Conservation (phyloP, 164 flowering plant species). For the Sextonia rubra region DNA sequence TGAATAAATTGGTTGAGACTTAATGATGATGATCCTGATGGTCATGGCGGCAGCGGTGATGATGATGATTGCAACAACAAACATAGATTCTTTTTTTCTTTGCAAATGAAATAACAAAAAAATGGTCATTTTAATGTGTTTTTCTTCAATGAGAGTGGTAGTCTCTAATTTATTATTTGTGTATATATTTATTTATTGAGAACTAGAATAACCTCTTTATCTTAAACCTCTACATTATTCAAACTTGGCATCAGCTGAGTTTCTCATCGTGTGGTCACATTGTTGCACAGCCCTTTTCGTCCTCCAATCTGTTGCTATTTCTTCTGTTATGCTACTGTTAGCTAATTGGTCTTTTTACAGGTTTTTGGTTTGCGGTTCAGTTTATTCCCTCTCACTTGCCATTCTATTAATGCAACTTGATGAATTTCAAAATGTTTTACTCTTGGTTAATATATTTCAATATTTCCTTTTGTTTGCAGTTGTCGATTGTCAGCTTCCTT, state of each 20-base stretch:
- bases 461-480: constrained; percentile 39
- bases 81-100: too few species aligned
- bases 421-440: not conserved
- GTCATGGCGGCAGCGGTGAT: too few species aligned
- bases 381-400: not conserved
- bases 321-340: not conserved
- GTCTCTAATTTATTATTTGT: too few species aligned
- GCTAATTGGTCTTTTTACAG: not conserved
- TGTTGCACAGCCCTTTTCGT: not conserved
- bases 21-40: too few species aligned
- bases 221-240: not conserved
- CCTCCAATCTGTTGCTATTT: not conserved
- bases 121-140: too few species aligned
- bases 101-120: too few species aligned
- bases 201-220: not conserved
- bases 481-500: constrained; percentile 72
- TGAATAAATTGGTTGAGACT: too few species aligned
- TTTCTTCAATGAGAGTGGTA: too few species aligned
- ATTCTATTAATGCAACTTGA: not conserved
- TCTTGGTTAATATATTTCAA: not conserved
- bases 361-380: not conserved
- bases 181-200: too few species aligned
- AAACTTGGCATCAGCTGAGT: not conserved
- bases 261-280: not conserved
- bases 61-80: too few species aligned